These are phyloP conservation scores for Penicillium fuscoglaucum DNA, from an alignment of 2,329 filamentous ascomycete species.

Conservation along the genomic window DNA sequence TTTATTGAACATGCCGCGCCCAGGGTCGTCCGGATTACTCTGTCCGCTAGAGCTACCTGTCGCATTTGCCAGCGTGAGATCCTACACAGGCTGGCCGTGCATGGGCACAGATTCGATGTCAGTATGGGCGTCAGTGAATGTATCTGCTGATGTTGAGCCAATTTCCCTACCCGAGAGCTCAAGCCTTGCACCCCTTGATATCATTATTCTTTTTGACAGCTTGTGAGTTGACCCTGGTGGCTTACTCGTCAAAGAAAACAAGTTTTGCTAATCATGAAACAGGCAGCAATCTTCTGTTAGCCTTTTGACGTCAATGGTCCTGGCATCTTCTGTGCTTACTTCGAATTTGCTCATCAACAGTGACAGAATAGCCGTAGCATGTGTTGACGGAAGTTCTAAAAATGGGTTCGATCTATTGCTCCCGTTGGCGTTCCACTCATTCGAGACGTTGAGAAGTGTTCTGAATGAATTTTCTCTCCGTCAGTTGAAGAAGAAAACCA, in stretches of 20 bases:
- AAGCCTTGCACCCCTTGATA: slow-evolving; percentile 32
- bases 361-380: slow-evolving; percentile 31
- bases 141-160: slow-evolving; percentile 31
- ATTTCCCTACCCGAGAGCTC: slow-evolving; percentile 18
- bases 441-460: slow-evolving; percentile 20
- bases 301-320: slow-evolving; percentile 23
- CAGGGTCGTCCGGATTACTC: slow-evolving; percentile 5
- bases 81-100: slow-evolving; percentile 9
- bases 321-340: slow-evolving; percentile 26
- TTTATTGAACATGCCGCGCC: background rate
- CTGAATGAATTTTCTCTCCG: slow-evolving; percentile 24
- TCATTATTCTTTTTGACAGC: slow-evolving; percentile 39
- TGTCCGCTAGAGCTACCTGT: slow-evolving; percentile 23
- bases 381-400: slow-evolving; percentile 21
- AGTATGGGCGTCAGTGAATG: slow-evolving; percentile 23
- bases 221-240: slow-evolving; percentile 28
- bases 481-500: slow-evolving; percentile 13
- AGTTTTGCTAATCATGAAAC: slow-evolving; percentile 5
- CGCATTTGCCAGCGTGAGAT: slow-evolving; percentile 23
- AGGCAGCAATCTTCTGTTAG: slow-evolving; percentile 18
- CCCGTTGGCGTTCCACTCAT: slow-evolving; percentile 26
- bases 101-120: slow-evolving; percentile 18
- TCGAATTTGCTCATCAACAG: slow-evolving; percentile 24
- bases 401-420: slow-evolving; percentile 29
- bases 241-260: background rate